A percentile compares a stretch with the other conserved stretches of the same genome.
These are phyloP conservation scores for Eucalyptus brandiana DNA, from an alignment of 345 rosid genomes.

Conservation along the genomic window DNA sequence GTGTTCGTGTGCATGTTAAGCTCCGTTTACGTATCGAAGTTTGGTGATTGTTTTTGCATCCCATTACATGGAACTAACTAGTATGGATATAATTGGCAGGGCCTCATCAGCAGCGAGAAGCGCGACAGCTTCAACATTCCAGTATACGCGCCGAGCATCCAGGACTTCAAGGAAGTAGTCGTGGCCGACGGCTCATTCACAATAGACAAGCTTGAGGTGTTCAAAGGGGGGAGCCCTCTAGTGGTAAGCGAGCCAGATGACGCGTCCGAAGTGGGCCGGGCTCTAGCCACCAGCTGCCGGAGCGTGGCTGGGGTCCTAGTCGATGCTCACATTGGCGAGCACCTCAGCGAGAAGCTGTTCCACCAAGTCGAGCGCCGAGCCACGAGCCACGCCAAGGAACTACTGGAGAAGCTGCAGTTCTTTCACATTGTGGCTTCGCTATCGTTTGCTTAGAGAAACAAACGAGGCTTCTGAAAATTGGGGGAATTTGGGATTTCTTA, in stretches of 20 bases:
- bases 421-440: conserved; percentile 84
- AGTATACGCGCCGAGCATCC: conserved; percentile 81
- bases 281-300: conserved; percentile 62
- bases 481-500: not conserved
- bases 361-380: conserved; percentile 50
- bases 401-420: conserved; percentile 70
- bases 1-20: not conserved
- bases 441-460: conserved; percentile 19
- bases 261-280: conserved; percentile 59
- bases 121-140: conserved; percentile 89
- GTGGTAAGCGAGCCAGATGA: conserved; percentile 74
- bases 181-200: conserved; percentile 63
- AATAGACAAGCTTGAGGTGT: conserved; percentile 65
- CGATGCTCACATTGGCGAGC: conserved; percentile 85
- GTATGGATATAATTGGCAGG: conserved; percentile 12
- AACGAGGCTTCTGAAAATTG: not conserved
- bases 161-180: conserved; percentile 79
- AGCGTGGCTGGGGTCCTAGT: conserved; percentile 85
- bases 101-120: conserved; percentile 53
- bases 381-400: conserved; percentile 55
- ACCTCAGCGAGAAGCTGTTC: conserved; percentile 65
- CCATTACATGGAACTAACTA: not conserved
- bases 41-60: not conserved
- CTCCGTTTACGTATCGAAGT: not conserved
- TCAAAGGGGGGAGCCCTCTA: conserved; percentile 93